A percentile compares a stretch with the other conserved stretches of the same genome.
These are phyloP conservation scores for Plasmodium knowlesi DNA, from an alignment of 169 alveolate species.

Conservation along the genomic window DNA sequence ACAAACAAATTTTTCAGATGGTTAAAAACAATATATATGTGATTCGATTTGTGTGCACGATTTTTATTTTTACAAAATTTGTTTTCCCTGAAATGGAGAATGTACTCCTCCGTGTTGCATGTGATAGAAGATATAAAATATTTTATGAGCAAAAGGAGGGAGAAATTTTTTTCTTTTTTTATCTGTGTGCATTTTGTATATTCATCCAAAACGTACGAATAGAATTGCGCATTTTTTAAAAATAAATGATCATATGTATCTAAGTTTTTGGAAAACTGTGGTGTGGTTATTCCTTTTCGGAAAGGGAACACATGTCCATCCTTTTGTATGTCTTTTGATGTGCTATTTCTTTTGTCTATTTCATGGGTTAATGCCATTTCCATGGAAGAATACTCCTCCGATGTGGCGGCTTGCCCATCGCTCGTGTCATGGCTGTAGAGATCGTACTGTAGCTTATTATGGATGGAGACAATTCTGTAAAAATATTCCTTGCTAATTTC, in stretches of 20 bases:
- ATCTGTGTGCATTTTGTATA: slow-evolving; percentile 24
- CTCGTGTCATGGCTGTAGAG: background rate
- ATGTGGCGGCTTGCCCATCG: background rate
- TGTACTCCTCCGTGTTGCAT: slow-evolving; percentile 39
- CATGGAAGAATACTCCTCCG: background rate
- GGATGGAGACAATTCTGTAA: slow-evolving; percentile 41
- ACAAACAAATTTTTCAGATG: slow-evolving; percentile 38
- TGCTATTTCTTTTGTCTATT: background rate
- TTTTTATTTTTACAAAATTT: slow-evolving; percentile 70
- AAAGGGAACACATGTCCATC: background rate
- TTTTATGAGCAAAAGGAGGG: slow-evolving; percentile 6
- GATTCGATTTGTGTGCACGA: slow-evolving; percentile 69
- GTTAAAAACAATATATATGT: slow-evolving; percentile 66
- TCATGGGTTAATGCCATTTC: background rate
- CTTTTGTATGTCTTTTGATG: background rate
- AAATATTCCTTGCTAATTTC: slow-evolving; percentile 68
- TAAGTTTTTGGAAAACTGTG: background rate
- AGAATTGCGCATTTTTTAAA: slow-evolving; percentile 35
- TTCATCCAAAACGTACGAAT: slow-evolving; percentile 20
- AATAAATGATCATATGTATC: slow-evolving; percentile 39
- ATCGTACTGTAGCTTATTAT: slow-evolving; percentile 28
- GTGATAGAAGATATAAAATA: slow-evolving; percentile 57
- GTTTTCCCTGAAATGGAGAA: slow-evolving; percentile 57
- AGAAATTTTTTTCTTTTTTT: background rate
- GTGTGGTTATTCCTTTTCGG: background rate